Evolutionary conservation across 2,329 filamentous ascomycete species (phyloP).

Genomic region (Ophiostoma triangulosporum): DNA sequence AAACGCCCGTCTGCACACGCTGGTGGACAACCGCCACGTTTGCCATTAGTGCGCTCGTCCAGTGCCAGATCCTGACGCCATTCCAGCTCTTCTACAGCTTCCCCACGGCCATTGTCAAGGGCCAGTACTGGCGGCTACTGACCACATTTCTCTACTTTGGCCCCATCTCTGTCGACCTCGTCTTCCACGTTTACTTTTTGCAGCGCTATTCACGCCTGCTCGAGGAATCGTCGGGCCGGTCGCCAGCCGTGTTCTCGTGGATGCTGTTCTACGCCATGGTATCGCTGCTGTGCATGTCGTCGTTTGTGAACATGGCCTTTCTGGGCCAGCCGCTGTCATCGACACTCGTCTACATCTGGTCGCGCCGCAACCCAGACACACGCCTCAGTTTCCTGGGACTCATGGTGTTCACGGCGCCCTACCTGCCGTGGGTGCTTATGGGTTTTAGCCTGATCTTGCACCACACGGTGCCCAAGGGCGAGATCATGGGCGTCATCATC

Average conservation of each 20-base stretch:
- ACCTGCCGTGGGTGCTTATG: slow-evolving; percentile 92
- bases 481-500: slow-evolving; percentile 88
- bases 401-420: slow-evolving; percentile 84
- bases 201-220: slow-evolving; percentile 91
- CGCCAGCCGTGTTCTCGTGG: slow-evolving; percentile 91
- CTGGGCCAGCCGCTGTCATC: slow-evolving; percentile 87
- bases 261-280: slow-evolving; percentile 73
- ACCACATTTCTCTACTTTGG: slow-evolving; percentile 98
- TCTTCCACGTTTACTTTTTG: slow-evolving; percentile 97
- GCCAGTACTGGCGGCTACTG: slow-evolving; percentile 94
- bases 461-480: slow-evolving; percentile 80
- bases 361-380: slow-evolving; percentile 82
- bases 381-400: slow-evolving; percentile 79
- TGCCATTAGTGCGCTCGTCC: slow-evolving; percentile 73
- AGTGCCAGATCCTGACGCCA: slow-evolving; percentile 82
- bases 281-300: slow-evolving; percentile 68
- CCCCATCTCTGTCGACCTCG: slow-evolving; percentile 79
- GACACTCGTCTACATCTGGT: slow-evolving; percentile 96
- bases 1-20: slow-evolving; percentile 90
- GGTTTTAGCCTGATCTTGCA: slow-evolving; percentile 85
- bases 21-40: slow-evolving; percentile 96
- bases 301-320: slow-evolving; percentile 82
- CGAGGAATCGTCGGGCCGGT: slow-evolving; percentile 85
- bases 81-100: slow-evolving; percentile 98
- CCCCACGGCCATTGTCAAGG: slow-evolving; percentile 77